Evolutionary conservation across 2,329 filamentous ascomycete genomes (phyloP).

Genomic region (Alternaria dauci): DNA sequence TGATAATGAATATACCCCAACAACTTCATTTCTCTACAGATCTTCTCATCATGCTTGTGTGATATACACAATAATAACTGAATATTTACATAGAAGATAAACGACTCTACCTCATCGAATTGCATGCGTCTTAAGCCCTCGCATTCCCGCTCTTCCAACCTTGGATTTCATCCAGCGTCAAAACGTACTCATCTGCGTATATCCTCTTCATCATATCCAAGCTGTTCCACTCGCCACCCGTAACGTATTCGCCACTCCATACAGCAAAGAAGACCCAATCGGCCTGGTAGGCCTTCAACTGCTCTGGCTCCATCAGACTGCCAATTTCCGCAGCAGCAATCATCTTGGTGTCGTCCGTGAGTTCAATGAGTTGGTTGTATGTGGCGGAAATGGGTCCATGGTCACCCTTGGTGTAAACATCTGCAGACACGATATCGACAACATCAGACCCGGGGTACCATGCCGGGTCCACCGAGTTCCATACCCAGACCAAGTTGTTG

Average conservation of each 20-base stretch:
- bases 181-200: constrained; percentile 37
- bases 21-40: neutral
- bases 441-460: constrained; percentile 60
- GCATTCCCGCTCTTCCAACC: constrained; percentile 25
- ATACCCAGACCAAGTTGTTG: constrained; percentile 61
- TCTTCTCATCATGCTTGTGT: neutral
- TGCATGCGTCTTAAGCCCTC: neutral
- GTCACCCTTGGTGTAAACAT: constrained; percentile 56
- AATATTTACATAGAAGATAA: neutral
- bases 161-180: constrained; percentile 41
- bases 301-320: constrained; percentile 55
- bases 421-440: constrained; percentile 59
- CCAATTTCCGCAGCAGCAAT: constrained; percentile 60
- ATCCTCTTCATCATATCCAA: constrained; percentile 53
- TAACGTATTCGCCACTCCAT: constrained; percentile 58
- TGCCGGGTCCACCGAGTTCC: constrained; percentile 57
- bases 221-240: constrained; percentile 54
- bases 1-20: constrained; percentile 25
- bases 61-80: neutral
- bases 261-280: constrained; percentile 61
- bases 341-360: constrained; percentile 59
- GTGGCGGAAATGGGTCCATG: constrained; percentile 57
- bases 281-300: constrained; percentile 56
- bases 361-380: constrained; percentile 55
- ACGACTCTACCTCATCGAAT: neutral